A percentile compares a stretch with the other conserved stretches of the same genome.
Conservation (phyloP, 2,329 filamentous ascomycete genomes). For the Fusarium pseudograminearum region DNA sequence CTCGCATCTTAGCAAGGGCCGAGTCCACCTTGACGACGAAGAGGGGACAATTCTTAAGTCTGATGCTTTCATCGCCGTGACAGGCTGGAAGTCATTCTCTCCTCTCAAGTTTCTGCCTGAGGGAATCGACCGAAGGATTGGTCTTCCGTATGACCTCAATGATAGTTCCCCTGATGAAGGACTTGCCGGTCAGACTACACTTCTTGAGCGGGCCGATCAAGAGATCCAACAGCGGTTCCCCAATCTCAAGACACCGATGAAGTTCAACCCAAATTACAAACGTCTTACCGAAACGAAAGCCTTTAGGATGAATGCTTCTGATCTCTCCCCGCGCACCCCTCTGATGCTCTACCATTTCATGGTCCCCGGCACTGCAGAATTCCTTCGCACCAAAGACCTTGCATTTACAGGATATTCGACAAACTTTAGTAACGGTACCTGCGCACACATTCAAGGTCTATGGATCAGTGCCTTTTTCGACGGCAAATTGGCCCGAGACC, state of each 20-base stretch:
- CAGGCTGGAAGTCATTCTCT: slow-evolving; percentile 60
- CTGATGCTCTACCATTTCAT: slow-evolving; percentile 10
- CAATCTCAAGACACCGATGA: neutral
- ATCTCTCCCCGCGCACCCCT: neutral
- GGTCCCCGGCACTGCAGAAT: neutral
- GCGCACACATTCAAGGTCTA: slow-evolving; percentile 4
- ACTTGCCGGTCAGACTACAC: neutral
- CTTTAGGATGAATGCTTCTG: accelerated
- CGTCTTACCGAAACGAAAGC: neutral
- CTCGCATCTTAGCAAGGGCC: slow-evolving; percentile 52
- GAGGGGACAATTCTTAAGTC: slow-evolving; percentile 55
- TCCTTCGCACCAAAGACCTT: slow-evolving; percentile 1
- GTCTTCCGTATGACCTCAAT: neutral
- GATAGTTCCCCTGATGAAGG: neutral
- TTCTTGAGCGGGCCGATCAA: neutral
- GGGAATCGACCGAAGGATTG: neutral
- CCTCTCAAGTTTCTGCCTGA: neutral
- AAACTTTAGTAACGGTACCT: slow-evolving; percentile 1
- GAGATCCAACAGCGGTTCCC: neutral
- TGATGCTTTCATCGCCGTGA: slow-evolving; percentile 63
- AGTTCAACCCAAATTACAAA: neutral
- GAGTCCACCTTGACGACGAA: slow-evolving; percentile 54
- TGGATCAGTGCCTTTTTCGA: slow-evolving; percentile 12
- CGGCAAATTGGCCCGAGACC: neutral
- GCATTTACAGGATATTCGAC: slow-evolving; percentile 10